Evolutionary conservation across 805 yeast species (phyloP).

Genomic region (Diddensiella caesifluorescens): DNA sequence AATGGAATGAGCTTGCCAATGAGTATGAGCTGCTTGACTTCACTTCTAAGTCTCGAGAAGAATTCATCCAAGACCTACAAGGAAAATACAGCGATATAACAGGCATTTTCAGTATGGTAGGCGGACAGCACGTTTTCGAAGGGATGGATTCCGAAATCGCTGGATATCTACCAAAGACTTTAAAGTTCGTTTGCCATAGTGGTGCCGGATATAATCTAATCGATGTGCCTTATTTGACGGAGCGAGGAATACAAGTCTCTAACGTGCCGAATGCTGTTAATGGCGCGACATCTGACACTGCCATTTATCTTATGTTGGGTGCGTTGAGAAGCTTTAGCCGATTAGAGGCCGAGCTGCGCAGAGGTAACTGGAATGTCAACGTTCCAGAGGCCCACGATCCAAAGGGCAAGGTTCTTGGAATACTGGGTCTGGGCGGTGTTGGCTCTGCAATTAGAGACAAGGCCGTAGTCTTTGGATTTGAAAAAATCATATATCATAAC

Average conservation of each 20-base stretch:
- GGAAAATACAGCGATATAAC: constrained; percentile 34
- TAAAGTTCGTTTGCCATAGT: constrained; percentile 43
- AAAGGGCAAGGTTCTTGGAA: constrained; percentile 47
- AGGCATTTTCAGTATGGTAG: constrained; percentile 41
- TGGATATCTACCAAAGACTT: constrained; percentile 33
- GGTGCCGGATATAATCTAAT: constrained; percentile 58
- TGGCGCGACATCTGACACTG: constrained; percentile 55
- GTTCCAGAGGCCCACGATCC: constrained; percentile 46
- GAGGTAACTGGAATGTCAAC: constrained; percentile 45
- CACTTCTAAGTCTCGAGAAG: constrained; percentile 36
- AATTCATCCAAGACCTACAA: constrained; percentile 37
- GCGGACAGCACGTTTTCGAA: constrained; percentile 38
- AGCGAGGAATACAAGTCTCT: constrained; percentile 41
- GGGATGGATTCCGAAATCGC: constrained; percentile 42
- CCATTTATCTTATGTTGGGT: constrained; percentile 45
- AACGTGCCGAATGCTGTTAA: constrained; percentile 51
- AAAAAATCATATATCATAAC: constrained; percentile 47
- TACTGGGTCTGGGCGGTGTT: constrained; percentile 60
- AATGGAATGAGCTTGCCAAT: constrained; percentile 4
- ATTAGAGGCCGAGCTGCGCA: constrained; percentile 39
- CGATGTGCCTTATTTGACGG: constrained; percentile 40
- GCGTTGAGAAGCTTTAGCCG: constrained; percentile 44
- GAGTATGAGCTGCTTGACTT: constrained; percentile 39
- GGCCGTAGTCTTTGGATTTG: constrained; percentile 45
- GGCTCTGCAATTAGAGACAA: constrained; percentile 53